Percentiles rank a stretch among this genome's conserved stretches.
phyloP scores from a whole-genome alignment of 2,329 filamentous ascomycete species.

The Penicillium sp. region DNA sequence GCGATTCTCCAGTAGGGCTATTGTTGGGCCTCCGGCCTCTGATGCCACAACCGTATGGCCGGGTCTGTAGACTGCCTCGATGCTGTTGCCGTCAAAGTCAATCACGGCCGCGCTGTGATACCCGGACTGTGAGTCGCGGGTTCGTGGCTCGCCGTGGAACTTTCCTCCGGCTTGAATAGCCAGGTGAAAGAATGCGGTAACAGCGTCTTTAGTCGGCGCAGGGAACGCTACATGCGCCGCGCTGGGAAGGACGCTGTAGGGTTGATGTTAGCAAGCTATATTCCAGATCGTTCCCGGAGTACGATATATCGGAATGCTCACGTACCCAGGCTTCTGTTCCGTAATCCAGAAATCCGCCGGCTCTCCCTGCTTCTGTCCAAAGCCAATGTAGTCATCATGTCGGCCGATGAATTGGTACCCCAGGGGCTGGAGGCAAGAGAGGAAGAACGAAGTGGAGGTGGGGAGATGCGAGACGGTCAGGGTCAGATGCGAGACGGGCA shows the following conservation, averaged over 20 bases:
- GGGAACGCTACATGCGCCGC: conserved; percentile 67
- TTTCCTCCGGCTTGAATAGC: conserved; percentile 66
- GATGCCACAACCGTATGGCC: conserved; percentile 28
- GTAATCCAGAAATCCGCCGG: conserved; percentile 64
- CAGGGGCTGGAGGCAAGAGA: conserved; percentile 74
- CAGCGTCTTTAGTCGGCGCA: conserved; percentile 64
- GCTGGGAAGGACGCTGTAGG: conserved; percentile 49
- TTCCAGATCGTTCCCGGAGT: background rate
- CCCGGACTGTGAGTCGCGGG: conserved; percentile 55
- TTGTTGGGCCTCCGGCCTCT: conserved; percentile 32
- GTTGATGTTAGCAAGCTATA: background rate
- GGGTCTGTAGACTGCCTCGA: conserved; percentile 70
- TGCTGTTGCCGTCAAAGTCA: conserved; percentile 81
- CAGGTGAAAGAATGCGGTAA: conserved; percentile 70
- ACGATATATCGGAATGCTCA: conserved; percentile 1
- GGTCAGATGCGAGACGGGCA: conserved; percentile 65
- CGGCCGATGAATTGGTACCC: conserved; percentile 71
- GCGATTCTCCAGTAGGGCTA: conserved; percentile 40
- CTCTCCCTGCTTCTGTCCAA: conserved; percentile 57
- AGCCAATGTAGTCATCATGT: conserved; percentile 61
- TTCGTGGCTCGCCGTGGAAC: conserved; percentile 58
- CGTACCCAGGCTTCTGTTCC: conserved; percentile 61
- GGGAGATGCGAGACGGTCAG: conserved; percentile 75
- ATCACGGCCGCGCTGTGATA: conserved; percentile 66
- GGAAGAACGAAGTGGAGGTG: conserved; percentile 80